Conservation (phyloP, 2,329 filamentous ascomycete genomes). For the Arachnopeziza araneosa region DNA sequence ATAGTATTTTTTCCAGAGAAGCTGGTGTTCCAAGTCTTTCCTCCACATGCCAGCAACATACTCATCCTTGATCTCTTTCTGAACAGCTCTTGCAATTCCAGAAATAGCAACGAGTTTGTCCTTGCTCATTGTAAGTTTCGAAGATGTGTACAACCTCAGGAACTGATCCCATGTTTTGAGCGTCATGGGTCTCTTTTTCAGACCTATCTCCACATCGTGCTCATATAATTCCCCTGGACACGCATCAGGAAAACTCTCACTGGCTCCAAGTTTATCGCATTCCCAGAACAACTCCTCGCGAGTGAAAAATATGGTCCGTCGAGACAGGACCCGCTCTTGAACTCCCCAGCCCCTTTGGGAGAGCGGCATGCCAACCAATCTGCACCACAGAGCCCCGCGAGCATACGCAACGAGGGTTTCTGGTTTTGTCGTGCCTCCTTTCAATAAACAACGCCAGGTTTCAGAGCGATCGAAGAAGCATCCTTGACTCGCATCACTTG, state of each 20-base stretch:
- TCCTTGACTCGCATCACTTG: constrained; percentile 10
- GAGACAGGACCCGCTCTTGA: constrained; percentile 16
- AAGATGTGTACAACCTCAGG: constrained; percentile 3
- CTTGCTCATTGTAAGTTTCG: constrained; percentile 2
- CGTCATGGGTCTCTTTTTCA: not conserved
- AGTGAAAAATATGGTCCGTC: constrained; percentile 14
- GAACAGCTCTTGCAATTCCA: constrained; percentile 2
- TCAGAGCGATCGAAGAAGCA: constrained; percentile 13
- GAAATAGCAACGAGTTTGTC: constrained; percentile 11
- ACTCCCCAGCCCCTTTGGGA: not conserved
- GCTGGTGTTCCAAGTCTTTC: constrained; percentile 6
- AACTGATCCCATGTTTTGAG: constrained; percentile 2
- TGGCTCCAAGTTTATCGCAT: constrained; percentile 7
- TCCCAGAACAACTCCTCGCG: constrained; percentile 19
- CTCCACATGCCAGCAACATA: constrained; percentile 7
- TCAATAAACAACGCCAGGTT: not conserved
- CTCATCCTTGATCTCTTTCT: constrained; percentile 1
- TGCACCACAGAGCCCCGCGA: not conserved
- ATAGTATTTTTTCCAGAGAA: constrained; percentile 2
- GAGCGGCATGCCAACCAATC: not conserved
- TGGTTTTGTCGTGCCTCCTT: not conserved
- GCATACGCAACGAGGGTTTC: not conserved
- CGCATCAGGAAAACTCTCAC: constrained; percentile 5
- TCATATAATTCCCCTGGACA: not conserved
- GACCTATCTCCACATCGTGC: not conserved